A percentile compares a stretch with the other conserved stretches of the same genome.
These are phyloP conservation scores for Annulohypoxylon truncatum DNA, from an alignment of 2,329 filamentous ascomycete species.

Conservation along the genomic window DNA sequence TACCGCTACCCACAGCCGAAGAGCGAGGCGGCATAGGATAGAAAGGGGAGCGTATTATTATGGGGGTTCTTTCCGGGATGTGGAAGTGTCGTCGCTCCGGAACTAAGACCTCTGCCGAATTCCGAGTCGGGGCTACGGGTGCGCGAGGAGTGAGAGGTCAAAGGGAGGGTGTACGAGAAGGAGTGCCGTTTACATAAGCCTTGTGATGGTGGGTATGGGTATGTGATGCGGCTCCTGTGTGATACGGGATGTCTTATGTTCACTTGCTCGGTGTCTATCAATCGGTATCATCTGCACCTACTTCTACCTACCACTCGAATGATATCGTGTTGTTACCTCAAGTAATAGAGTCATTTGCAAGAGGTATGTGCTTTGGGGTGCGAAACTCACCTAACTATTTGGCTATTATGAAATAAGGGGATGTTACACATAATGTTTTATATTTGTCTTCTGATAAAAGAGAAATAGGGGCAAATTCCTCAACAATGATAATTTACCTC, in stretches of 20 bases:
- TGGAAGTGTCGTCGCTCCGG: not conserved
- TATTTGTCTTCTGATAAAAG: too few relatives aligned
- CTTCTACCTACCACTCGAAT: too few relatives aligned
- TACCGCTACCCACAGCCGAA: constrained; percentile 32
- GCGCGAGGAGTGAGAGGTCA: constrained; percentile 7
- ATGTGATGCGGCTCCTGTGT: constrained; percentile 30
- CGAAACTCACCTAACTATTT: too few relatives aligned
- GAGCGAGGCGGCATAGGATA: constrained; percentile 19
- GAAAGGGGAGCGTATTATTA: constrained; percentile 11
- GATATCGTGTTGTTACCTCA: not conserved
- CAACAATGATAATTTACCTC: too few relatives aligned
- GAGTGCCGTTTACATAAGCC: constrained; percentile 16
- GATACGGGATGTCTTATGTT: constrained; percentile 20
- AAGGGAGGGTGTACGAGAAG: not conserved
- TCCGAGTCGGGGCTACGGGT: constrained; percentile 20
- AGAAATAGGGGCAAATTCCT: too few relatives aligned
- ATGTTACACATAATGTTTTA: too few relatives aligned
- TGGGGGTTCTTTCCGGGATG: constrained; percentile 23
- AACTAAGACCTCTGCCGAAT: constrained; percentile 11
- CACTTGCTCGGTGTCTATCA: constrained; percentile 20
- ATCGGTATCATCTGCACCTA: too few relatives aligned
- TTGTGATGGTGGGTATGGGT: not conserved
- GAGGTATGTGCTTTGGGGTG: not conserved
- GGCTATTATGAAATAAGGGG: too few relatives aligned
- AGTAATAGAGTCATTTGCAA: too few relatives aligned